These are phyloP conservation scores for Medicago ruthenica DNA, from an alignment of 306 rosid species.

Conservation along the genomic window DNA sequence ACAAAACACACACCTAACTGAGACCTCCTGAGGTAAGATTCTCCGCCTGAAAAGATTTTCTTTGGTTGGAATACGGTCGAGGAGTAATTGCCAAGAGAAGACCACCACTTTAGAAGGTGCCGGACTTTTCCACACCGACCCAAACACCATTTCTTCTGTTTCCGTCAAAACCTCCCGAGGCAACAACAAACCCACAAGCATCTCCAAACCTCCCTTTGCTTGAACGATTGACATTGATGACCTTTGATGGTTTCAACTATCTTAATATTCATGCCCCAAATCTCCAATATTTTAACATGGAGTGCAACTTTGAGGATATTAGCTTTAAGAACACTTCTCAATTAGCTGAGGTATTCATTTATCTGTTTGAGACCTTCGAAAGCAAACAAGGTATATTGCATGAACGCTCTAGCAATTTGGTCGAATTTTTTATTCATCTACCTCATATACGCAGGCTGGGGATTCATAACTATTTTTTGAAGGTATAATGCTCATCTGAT, in stretches of 20 bases:
- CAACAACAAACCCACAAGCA: too few species aligned
- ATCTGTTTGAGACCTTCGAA: conserved; percentile 42
- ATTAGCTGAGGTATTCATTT: conserved; percentile 62
- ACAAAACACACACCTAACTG: too few species aligned
- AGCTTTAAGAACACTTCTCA: conserved; percentile 54
- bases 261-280: conserved; percentile 62
- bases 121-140: too few species aligned
- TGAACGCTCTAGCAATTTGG: conserved; percentile 52
- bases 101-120: too few species aligned
- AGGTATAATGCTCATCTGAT: conserved; percentile 48
- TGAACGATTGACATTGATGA: conserved; percentile 60
- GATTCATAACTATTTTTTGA: conserved; percentile 58
- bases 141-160: too few species aligned
- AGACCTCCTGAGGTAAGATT: too few species aligned
- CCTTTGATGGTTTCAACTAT: conserved; percentile 59
- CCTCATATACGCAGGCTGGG: conserved; percentile 58
- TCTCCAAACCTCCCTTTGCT: too few species aligned
- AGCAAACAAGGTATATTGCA: conserved; percentile 37
- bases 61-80: too few species aligned
- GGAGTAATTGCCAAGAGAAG: too few species aligned
- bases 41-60: too few species aligned
- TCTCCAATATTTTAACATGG: conserved; percentile 62
- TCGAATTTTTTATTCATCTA: conserved; percentile 56
- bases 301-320: conserved; percentile 60
- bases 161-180: too few species aligned